Base-by-base conservation (phyloP, 805 yeast species). In the Torulaspora delbrueckii region DNA sequence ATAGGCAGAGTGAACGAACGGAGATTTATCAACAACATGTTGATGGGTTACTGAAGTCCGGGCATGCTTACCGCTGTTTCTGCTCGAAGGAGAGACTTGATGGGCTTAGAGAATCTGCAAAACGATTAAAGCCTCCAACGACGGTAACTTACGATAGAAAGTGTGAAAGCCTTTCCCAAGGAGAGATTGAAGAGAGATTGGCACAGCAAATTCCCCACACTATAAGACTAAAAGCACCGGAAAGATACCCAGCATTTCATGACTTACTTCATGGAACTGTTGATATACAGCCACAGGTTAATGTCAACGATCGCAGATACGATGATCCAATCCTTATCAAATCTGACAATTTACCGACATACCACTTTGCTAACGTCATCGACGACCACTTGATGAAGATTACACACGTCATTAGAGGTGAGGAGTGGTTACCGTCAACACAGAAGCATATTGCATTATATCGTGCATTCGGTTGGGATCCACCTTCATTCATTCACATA, bases 381-480 rank as follows among this genome's bases (percentile, higher is more conserved):
- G 99, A 93, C 61, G 99, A 93, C 62, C 95, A 90, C 62, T 68
- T 86, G 38, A 93, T 93, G 99, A 65, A 79, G 37, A 85, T 93
- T 36, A 86, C 96, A 0, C 97, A 93, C 65, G 99, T 93, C 7
- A 81, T 93, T 4, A 74, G 99, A 54, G 99, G 99, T 27, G 99
- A 93, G 60, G 99, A 93, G 64, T 93, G 99, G 99, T 69, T 93
- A 8, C 85, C 96, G 1, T 87, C 98, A 0, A 93, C 99, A 0
- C 96, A 97, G 2, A 91, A 90, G 57, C 99, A 93, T 59, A 74
- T 89, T 37, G 91, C 96, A 0, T 63, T 93, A 42, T 95, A 93
- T 61, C 56, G 75, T 13, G 95, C 96, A 0, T 83, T 91, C 60
- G 87, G 86, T 0, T 91, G 97, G 97, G 52, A 58, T 0, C 79